Evolutionary conservation across 768 basidiomycete species (phyloP).

Genomic region (Agaricus blazei): DNA sequence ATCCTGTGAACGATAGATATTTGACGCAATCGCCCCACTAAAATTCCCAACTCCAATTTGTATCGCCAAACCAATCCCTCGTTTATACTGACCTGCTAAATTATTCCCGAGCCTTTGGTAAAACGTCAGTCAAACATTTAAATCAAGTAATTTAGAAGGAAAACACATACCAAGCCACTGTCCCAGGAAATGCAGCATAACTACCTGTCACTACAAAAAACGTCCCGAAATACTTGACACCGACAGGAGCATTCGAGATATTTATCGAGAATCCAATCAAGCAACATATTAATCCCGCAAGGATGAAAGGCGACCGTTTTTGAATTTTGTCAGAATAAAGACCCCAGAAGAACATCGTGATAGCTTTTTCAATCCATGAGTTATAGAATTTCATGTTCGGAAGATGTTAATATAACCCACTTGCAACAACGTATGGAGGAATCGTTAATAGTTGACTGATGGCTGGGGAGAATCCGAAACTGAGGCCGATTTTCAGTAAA

Average conservation of each 20-base stretch:
- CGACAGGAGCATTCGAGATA: conserved; percentile 44
- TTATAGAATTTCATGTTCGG: background rate
- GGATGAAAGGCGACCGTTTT: conserved; percentile 56
- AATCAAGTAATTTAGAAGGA: no score
- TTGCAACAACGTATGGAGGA: conserved; percentile 60
- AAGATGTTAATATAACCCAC: conserved; percentile 28
- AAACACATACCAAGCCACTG: conserved; percentile 50
- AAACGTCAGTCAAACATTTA: background rate
- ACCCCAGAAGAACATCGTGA: conserved; percentile 45
- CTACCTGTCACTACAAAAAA: conserved; percentile 63
- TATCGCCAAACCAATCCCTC: conserved; percentile 61
- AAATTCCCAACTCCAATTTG: conserved; percentile 69
- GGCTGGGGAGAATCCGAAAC: conserved; percentile 54
- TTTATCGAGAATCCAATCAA: conserved; percentile 61
- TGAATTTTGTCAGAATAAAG: conserved; percentile 53
- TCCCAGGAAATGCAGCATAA: conserved; percentile 55
- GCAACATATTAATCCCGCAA: conserved; percentile 42
- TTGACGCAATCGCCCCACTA: conserved; percentile 57
- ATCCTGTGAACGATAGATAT: conserved; percentile 57
- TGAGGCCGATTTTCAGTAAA: conserved; percentile 13
- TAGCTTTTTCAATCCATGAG: conserved; percentile 30
- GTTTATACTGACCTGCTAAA: conserved; percentile 64
- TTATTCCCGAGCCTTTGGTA: conserved; percentile 59
- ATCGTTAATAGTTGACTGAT: conserved; percentile 64
- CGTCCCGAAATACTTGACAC: conserved; percentile 68